phyloP scores from a whole-genome alignment of 306 rosid species.

The Trifolium pratense region DNA sequence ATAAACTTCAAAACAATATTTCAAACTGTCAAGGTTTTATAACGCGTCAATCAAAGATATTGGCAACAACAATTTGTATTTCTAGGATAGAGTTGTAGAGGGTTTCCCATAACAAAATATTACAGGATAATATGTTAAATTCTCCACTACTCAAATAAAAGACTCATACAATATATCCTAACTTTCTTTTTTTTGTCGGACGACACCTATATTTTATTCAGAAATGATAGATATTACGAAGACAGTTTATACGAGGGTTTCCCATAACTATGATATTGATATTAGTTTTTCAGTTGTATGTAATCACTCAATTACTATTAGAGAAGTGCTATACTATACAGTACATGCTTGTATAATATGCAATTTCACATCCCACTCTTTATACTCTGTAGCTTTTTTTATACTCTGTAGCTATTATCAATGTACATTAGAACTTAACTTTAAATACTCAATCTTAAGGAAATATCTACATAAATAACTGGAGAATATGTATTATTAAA shows the following conservation, averaged over 20 bases:
- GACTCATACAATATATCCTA: not conserved
- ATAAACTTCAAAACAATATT: slow-evolving; percentile 18
- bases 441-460: slow-evolving; percentile 19
- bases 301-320: no score
- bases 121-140: not conserved
- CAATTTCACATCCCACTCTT: slow-evolving; percentile 1
- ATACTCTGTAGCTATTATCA: no score
- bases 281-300: no score
- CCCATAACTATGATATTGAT: no score
- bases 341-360: not conserved
- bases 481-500: not conserved
- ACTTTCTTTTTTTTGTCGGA: no score
- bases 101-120: not conserved
- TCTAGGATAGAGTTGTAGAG: not conserved
- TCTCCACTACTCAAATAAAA: not conserved
- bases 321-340: no score
- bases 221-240: no score
- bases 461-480: not conserved
- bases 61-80: slow-evolving; percentile 1
- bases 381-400: not conserved
- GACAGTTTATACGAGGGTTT: no score
- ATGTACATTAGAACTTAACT: slow-evolving; percentile 20
- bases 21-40: slow-evolving; percentile 10
- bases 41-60: slow-evolving; percentile 1
- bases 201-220: no score